Base-by-base conservation (phyloP, 2,329 filamentous ascomycete genomes). In the Verruconis gallopava region DNA sequence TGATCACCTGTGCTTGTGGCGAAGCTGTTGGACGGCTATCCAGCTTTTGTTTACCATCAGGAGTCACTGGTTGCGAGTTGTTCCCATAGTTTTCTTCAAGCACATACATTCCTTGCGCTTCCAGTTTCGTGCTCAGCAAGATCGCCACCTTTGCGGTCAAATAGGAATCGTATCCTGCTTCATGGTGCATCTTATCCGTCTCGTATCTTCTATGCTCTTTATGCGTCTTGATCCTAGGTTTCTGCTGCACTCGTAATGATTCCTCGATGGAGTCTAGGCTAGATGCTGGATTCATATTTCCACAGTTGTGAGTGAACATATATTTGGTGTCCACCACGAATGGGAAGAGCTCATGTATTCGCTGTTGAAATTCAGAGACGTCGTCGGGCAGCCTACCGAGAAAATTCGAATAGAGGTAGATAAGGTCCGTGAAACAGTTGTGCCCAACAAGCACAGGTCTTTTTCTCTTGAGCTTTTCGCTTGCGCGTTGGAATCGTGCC, bases 341-440 rank as follows among this genome's bases (percentile, higher is more conserved):
- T 0, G 75, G 75, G 48, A 77, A 78, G 3, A 73, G 50, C 9
- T 62, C 50, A 47, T 75, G 67, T 2, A 79, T 63, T 2, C 58
- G 53, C 4, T 55, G 45, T 30, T 65, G 60, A 50, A 81, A 82
- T 17, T 69, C 68, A 2, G 65, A 60, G 1, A 78, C 54, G 0
- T 61, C 69, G 2, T 62, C 56, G 0, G 77, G 78, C 2, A 81
- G 59, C 1, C 58, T 47, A 1, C 73, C 73, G 38, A 80, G 63
- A 54, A 82, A 82, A 1, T 67, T 69, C n/a, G 64, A 58, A 54
- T 79, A 77, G 25, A 81, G 57, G 50, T 80, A 80, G 25, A 74
- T 67, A 3, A 82, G 61, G 49, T 82, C 77, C 2, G 71, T 68
- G 47, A 81, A 73, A 45, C 75, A 64, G 49, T 82, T 81, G 57